These are phyloP conservation scores for Populus hybrid DNA, from an alignment of 441 rosid species.

Conservation along the genomic window DNA sequence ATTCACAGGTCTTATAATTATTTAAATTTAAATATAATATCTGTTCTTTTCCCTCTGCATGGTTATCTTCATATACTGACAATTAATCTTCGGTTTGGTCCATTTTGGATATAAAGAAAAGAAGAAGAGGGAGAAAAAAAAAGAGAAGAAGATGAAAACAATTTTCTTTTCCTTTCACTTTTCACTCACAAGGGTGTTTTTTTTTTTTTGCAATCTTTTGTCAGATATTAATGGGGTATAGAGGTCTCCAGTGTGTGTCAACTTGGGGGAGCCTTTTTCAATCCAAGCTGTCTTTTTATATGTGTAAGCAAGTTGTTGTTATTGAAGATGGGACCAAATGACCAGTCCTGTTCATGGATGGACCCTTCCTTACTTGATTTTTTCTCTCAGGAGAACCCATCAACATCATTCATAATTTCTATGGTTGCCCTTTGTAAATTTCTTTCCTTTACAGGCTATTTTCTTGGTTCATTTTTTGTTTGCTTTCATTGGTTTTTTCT, in stretches of 20 bases:
- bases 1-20: background rate
- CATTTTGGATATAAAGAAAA: slow-evolving; percentile 19
- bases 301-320: slow-evolving; percentile 31
- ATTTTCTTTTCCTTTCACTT: background rate
- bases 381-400: slow-evolving; percentile 43
- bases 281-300: slow-evolving; percentile 39
- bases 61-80: slow-evolving; percentile 15
- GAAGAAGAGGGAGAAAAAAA: slow-evolving; percentile 6
- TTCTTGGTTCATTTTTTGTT: slow-evolving; percentile 13
- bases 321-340: slow-evolving; percentile 54
- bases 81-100: slow-evolving; percentile 9
- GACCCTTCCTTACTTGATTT: slow-evolving; percentile 32
- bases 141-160: background rate
- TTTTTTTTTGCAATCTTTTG: slow-evolving; percentile 13
- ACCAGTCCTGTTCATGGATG: slow-evolving; percentile 28
- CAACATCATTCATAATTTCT: slow-evolving; percentile 55
- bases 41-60: background rate
- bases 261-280: slow-evolving; percentile 41
- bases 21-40: background rate
- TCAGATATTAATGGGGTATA: slow-evolving; percentile 44
- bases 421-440: slow-evolving; percentile 38
- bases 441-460: background rate
- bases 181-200: slow-evolving; percentile 6
- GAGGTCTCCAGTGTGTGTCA: slow-evolving; percentile 38
- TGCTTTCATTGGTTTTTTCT: slow-evolving; percentile 7